A percentile compares a stretch with the other conserved stretches of the same genome.
Conservation (phyloP, 108 stramenopile genomes). For the Parietichytrium sp. region DNA sequence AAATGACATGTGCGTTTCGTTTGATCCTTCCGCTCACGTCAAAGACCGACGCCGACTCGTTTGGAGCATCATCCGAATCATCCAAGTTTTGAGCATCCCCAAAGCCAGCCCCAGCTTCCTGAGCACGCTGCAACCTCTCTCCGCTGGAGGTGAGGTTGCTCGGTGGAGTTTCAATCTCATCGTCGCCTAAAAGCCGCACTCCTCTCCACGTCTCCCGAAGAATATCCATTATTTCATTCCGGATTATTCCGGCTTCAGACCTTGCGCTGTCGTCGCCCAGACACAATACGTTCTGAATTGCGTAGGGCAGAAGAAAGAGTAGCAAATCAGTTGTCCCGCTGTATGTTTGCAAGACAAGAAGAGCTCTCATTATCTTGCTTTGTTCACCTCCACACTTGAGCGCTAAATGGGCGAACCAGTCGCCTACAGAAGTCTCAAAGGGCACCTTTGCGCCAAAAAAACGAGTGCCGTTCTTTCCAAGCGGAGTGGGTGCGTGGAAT, state of each 20-base stretch:
- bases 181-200: neutral
- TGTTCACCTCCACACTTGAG: neutral
- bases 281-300: neutral
- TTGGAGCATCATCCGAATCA: too few relatives aligned
- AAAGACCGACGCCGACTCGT: too few relatives aligned
- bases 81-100: too few relatives aligned
- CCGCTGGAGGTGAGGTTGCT: too few relatives aligned
- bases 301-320: slow-evolving; percentile 5
- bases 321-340: slow-evolving; percentile 5
- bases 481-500: neutral
- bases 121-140: too few relatives aligned
- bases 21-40: neutral
- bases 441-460: slow-evolving; percentile 26
- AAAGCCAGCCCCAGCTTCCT: too few relatives aligned
- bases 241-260: too few relatives aligned
- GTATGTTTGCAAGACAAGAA: slow-evolving; percentile 1
- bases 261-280: neutral
- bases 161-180: neutral
- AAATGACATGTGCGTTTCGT: neutral
- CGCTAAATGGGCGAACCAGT: slow-evolving; percentile 19
- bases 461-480: neutral
- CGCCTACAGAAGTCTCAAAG: slow-evolving; percentile 32
- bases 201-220: slow-evolving; percentile 23
- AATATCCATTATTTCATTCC: slow-evolving; percentile 13
- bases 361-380: neutral